phyloP scores from a whole-genome alignment of 805 yeast species.

The Metschnikowia koreensis region DNA sequence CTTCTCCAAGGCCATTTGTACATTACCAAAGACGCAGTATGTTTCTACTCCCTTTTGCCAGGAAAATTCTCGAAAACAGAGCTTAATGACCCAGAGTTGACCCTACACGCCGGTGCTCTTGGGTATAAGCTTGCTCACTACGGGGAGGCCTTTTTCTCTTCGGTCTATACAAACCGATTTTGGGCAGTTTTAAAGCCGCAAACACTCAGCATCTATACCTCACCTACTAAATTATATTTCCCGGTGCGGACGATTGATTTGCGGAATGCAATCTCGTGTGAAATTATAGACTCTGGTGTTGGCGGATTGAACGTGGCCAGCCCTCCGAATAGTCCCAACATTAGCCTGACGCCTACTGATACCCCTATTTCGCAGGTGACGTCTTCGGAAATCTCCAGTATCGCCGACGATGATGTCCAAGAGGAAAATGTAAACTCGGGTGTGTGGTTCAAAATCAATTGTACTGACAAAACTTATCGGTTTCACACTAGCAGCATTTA shows the following conservation, averaged over 20 bases:
- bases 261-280: conserved; percentile 59
- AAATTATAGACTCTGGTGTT: conserved; percentile 32
- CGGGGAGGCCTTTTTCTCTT: conserved; percentile 35
- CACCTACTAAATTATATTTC: conserved; percentile 79
- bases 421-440: conserved; percentile 33
- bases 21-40: conserved; percentile 59
- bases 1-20: conserved; percentile 83
- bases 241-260: conserved; percentile 77
- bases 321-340: conserved; percentile 2
- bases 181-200: conserved; percentile 81
- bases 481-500: conserved; percentile 72
- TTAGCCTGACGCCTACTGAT: conserved; percentile 4
- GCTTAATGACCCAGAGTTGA: conserved; percentile 14
- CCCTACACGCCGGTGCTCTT: conserved; percentile 36
- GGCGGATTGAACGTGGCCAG: background rate
- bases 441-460: conserved; percentile 56
- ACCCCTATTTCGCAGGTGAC: conserved; percentile 2
- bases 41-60: conserved; percentile 81
- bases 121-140: conserved; percentile 39
- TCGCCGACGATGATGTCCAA: conserved; percentile 14
- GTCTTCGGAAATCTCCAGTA: conserved; percentile 13
- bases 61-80: conserved; percentile 15
- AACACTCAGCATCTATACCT: conserved; percentile 63
- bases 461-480: conserved; percentile 55
- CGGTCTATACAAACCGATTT: conserved; percentile 48